phyloP scores from a whole-genome alignment of 2,329 filamentous ascomycete species.

The Alternaria sp. region DNA sequence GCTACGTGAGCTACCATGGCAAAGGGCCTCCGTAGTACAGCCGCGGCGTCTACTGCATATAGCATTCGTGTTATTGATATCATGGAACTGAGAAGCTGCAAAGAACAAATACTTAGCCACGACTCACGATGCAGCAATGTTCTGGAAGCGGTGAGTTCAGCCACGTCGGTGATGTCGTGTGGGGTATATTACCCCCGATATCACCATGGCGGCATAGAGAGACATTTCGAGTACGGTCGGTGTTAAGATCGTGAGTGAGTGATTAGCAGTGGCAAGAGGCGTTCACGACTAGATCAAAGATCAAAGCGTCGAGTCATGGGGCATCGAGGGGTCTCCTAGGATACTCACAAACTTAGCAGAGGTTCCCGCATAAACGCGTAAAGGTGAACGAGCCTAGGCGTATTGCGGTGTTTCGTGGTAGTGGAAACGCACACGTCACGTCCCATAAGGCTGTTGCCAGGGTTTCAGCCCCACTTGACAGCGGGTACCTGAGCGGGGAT shows the following conservation, averaged over 20 bases:
- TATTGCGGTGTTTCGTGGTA: constrained; percentile 10
- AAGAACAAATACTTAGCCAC: not conserved
- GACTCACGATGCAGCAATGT: not conserved
- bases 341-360: not conserved
- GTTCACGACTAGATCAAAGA: not conserved
- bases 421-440: constrained; percentile 18
- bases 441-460: constrained; percentile 15
- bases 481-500: constrained; percentile 13
- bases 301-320: not conserved
- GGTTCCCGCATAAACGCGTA: not conserved
- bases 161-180: constrained; percentile 4
- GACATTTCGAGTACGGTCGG: not conserved
- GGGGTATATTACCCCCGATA: not conserved
- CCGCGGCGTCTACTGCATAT: not conserved
- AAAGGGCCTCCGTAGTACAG: not conserved
- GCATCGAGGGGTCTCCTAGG: not conserved
- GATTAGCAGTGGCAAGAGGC: not conserved
- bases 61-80: not conserved
- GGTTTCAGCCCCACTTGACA: constrained; percentile 18
- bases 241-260: not conserved
- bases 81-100: not conserved
- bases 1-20: not conserved
- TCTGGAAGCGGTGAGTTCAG: constrained; percentile 7
- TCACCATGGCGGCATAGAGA: not conserved
- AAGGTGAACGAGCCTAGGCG: not conserved